Conservation (phyloP, 2,329 filamentous ascomycete species). For the Fusarium robinianum region DNA sequence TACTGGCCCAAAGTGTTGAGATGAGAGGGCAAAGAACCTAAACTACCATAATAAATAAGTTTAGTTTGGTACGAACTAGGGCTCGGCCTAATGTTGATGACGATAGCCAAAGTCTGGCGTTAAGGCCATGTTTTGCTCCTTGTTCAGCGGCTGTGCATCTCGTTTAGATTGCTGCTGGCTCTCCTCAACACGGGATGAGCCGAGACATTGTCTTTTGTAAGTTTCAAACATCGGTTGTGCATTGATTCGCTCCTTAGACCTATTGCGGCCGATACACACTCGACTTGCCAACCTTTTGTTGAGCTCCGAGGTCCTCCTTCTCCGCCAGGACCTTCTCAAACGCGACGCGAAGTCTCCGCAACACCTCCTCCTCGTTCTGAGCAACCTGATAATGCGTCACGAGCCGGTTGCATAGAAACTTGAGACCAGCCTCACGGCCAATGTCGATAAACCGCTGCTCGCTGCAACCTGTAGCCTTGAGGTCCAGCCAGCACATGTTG, state of each 20-base stretch:
- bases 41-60: too few relatives aligned
- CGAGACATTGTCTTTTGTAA: too few relatives aligned
- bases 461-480: slow-evolving; percentile 61
- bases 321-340: slow-evolving; percentile 49
- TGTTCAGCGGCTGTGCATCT: too few relatives aligned
- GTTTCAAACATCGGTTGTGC: background rate
- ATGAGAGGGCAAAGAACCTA: too few relatives aligned
- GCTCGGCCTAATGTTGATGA: too few relatives aligned
- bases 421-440: slow-evolving; percentile 49
- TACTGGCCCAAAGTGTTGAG: too few relatives aligned
- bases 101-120: too few relatives aligned
- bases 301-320: slow-evolving; percentile 8
- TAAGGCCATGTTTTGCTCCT: too few relatives aligned
- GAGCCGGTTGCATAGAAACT: slow-evolving; percentile 47
- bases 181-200: too few relatives aligned
- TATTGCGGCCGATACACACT: slow-evolving; percentile 36
- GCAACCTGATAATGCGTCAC: slow-evolving; percentile 66
- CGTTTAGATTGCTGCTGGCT: too few relatives aligned
- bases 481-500: slow-evolving; percentile 90
- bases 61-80: too few relatives aligned
- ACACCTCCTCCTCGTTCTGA: slow-evolving; percentile 60
- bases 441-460: slow-evolving; percentile 45
- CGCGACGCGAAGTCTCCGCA: slow-evolving; percentile 59
- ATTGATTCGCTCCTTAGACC: background rate
- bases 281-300: slow-evolving; percentile 30